Conservation (phyloP, 2,329 filamentous ascomycete genomes). For the Curvularia eragrostidis region DNA sequence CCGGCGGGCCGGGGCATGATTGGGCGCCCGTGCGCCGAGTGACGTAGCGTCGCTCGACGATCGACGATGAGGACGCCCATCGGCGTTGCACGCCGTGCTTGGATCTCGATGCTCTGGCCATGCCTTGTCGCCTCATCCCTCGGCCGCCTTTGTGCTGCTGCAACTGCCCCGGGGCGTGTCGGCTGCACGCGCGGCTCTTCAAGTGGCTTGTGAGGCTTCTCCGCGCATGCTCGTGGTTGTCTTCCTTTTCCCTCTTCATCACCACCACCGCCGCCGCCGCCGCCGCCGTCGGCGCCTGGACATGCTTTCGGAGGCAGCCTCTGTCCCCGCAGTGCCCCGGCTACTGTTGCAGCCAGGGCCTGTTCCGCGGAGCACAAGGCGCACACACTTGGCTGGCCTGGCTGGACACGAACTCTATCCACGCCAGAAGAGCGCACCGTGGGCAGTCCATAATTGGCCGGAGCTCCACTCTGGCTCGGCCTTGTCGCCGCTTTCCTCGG, state of each 20-base stretch:
- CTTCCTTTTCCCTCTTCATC: not conserved
- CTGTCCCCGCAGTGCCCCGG: not conserved
- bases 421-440: not conserved
- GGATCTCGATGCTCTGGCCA: slow-evolving; percentile 4
- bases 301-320: not conserved
- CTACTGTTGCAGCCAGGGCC: not conserved
- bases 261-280: not conserved
- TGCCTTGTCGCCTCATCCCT: not conserved
- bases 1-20: slow-evolving; percentile 3
- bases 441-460: not conserved
- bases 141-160: too few species aligned
- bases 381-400: not conserved
- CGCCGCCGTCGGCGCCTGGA: not conserved
- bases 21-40: slow-evolving; percentile 5
- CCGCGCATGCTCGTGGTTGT: too few species aligned
- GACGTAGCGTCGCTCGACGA: slow-evolving; percentile 13
- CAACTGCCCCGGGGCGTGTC: not conserved
- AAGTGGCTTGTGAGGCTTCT: not conserved
- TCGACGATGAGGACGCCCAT: slow-evolving; percentile 14
- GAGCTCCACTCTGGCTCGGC: not conserved
- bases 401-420: not conserved
- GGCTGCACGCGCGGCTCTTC: not conserved
- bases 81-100: not conserved
- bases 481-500: not conserved
- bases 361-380: not conserved